These are phyloP conservation scores for Gymnopilus junonius DNA, from an alignment of 768 basidiomycete genomes.

Conservation along the genomic window DNA sequence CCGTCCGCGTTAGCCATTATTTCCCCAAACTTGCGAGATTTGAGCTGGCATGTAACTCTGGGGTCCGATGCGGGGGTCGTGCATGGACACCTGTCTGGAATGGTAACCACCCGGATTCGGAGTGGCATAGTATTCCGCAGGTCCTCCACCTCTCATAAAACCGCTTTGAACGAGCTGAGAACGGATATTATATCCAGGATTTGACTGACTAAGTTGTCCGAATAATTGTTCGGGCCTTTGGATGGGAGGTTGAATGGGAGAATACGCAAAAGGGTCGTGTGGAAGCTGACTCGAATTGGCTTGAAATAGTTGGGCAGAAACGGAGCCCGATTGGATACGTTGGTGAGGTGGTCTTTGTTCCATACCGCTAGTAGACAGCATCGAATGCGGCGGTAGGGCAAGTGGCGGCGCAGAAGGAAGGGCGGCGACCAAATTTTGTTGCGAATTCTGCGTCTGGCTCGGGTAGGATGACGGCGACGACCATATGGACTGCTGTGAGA, in stretches of 20 bases:
- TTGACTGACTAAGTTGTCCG: constrained; percentile 12
- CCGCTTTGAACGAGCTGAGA: constrained; percentile 13
- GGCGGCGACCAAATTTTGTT: constrained; percentile 29
- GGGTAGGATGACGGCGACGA: constrained; percentile 34
- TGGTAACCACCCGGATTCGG: constrained; percentile 23
- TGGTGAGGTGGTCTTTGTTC: constrained; percentile 27
- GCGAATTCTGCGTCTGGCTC: constrained; percentile 33
- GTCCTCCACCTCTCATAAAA: constrained; percentile 4
- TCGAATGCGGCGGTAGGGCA: constrained; percentile 22
- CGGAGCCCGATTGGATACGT: constrained; percentile 32
- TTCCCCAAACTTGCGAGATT: constrained; percentile 40
- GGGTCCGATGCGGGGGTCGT: constrained; percentile 29
- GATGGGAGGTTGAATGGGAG: constrained; percentile 26
- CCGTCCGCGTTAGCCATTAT: constrained; percentile 28
- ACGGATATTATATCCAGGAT: constrained; percentile 17
- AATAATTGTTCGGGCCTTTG: constrained; percentile 26
- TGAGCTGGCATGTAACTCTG: constrained; percentile 32
- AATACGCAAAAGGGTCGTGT: constrained; percentile 33
- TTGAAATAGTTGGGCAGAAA: constrained; percentile 25
- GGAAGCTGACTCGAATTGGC: constrained; percentile 22
- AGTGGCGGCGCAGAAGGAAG: constrained; percentile 24
- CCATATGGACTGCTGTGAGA: constrained; percentile 43
- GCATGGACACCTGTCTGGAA: constrained; percentile 31
- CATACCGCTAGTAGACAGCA: constrained; percentile 1
- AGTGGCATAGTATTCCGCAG: constrained; percentile 17